These are phyloP conservation scores for Bipolaris gigantea DNA, from an alignment of 2,329 filamentous ascomycete species.

Conservation along the genomic window DNA sequence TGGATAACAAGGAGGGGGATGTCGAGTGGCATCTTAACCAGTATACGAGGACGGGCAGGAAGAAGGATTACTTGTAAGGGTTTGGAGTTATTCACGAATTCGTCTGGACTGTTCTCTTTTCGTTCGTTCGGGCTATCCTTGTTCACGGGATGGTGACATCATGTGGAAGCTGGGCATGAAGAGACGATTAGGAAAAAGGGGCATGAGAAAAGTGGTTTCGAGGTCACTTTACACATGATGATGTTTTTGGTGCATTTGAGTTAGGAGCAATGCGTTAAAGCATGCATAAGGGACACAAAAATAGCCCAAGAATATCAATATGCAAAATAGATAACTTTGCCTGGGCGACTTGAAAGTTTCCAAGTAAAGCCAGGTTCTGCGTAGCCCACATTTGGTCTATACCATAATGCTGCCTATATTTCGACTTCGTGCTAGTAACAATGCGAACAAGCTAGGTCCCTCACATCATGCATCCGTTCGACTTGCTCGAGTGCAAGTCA, in stretches of 20 bases:
- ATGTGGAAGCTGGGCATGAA: background rate
- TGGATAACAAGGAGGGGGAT: constrained; percentile 94
- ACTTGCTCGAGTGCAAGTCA: constrained; percentile 45
- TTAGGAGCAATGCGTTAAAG: background rate
- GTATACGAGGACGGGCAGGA: constrained; percentile 88
- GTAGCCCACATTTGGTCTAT: background rate
- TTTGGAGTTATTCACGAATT: background rate
- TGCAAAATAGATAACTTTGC: background rate
- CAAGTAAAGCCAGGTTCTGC: background rate
- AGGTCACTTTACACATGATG: background rate
- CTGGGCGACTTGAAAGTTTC: background rate
- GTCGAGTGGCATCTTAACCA: constrained; percentile 96
- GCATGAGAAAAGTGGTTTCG: background rate
- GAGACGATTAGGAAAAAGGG: background rate
- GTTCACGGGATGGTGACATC: background rate
- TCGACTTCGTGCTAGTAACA: background rate
- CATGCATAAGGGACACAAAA: background rate
- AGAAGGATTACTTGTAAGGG: constrained; percentile 85
- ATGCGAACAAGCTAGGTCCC: background rate
- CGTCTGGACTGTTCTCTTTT: too few species aligned
- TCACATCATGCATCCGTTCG: constrained; percentile 46
- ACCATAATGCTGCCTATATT: background rate
- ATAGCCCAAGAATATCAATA: background rate
- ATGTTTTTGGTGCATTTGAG: background rate
- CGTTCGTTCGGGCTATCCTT: too few species aligned